Percentiles rank a stretch among this genome's conserved stretches.
phyloP scores from a whole-genome alignment of 106 monocot species.

The Allium cepa region DNA sequence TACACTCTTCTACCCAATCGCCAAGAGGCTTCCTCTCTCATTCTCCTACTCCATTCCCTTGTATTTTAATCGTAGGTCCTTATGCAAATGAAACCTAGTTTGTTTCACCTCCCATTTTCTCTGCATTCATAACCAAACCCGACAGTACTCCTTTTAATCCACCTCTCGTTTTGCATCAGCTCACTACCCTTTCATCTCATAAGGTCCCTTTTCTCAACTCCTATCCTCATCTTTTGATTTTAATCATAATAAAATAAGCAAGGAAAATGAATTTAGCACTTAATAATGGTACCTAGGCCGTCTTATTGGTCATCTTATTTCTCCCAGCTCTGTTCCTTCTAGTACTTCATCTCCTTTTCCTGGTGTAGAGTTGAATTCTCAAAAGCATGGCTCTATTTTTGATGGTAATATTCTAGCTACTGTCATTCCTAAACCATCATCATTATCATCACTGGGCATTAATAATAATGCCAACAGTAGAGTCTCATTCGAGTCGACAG shows the following conservation, averaged over 20 bases:
- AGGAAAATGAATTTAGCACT: constrained; percentile 36
- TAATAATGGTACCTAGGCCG: constrained; percentile 72
- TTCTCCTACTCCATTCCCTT: constrained; percentile 39
- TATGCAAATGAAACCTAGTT: constrained; percentile 87
- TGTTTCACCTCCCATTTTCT: constrained; percentile 91
- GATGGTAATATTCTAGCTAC: constrained; percentile 35
- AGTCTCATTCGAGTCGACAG: constrained; percentile 69
- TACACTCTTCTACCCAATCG: constrained; percentile 51
- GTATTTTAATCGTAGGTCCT: constrained; percentile 79
- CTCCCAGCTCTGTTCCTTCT: constrained; percentile 70
- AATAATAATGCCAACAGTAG: constrained; percentile 4
- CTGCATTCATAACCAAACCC: constrained; percentile 90
- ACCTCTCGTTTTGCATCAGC: constrained; percentile 65
- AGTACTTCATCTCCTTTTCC: constrained; percentile 75
- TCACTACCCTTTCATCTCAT: constrained; percentile 86
- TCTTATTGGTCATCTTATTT: constrained; percentile 72
- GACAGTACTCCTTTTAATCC: constrained; percentile 89
- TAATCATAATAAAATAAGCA: constrained; percentile 17
- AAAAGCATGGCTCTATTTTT: constrained; percentile 26
- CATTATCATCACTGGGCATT: background rate
- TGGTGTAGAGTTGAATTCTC: constrained; percentile 32
- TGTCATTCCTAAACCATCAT: constrained; percentile 5
- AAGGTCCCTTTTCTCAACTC: constrained; percentile 86
- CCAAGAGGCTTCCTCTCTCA: constrained; percentile 42
- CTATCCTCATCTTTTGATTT: constrained; percentile 43